phyloP scores from a whole-genome alignment of 2,329 filamentous ascomycete species.

The Shiraia bambusicola region DNA sequence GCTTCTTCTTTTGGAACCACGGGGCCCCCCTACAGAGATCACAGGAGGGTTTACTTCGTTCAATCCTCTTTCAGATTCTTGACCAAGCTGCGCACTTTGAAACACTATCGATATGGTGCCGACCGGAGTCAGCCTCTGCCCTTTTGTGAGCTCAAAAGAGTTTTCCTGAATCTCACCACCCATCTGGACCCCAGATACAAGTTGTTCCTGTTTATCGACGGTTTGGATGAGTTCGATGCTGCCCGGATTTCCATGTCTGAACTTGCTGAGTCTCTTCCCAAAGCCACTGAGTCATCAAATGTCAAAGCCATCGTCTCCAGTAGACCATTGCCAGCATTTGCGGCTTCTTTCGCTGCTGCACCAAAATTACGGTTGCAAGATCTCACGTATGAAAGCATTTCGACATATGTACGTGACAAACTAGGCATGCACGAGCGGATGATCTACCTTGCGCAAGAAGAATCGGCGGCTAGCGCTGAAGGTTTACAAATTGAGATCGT shows the following conservation, averaged over 20 bases:
- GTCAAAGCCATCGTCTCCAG: conserved; percentile 13
- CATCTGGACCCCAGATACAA: not conserved
- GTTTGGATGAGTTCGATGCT: conserved; percentile 7
- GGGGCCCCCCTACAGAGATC: conserved; percentile 46
- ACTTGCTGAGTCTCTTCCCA: conserved; percentile 1
- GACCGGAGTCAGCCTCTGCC: not conserved
- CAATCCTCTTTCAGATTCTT: not conserved
- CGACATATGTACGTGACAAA: conserved; percentile 2
- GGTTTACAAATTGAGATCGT: conserved; percentile 1
- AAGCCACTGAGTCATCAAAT: not conserved
- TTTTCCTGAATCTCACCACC: not conserved
- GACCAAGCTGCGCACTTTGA: not conserved
- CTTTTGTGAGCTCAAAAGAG: conserved; percentile 1
- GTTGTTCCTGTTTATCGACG: conserved; percentile 5
- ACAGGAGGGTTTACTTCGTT: conserved; percentile 36
- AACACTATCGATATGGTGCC: not conserved
- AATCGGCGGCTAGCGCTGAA: not conserved
- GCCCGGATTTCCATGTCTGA: not conserved
- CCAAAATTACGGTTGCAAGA: conserved; percentile 5
- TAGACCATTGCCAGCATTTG: conserved; percentile 9
- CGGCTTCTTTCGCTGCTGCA: conserved; percentile 1
- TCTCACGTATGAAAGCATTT: conserved; percentile 4
- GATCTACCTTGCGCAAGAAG: not conserved
- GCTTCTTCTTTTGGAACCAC: conserved; percentile 48
- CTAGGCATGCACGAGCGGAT: not conserved